Evolutionary conservation across 495 filamentous ascomycete genomes (phyloP).

Genomic region (Patellaria atrata): DNA sequence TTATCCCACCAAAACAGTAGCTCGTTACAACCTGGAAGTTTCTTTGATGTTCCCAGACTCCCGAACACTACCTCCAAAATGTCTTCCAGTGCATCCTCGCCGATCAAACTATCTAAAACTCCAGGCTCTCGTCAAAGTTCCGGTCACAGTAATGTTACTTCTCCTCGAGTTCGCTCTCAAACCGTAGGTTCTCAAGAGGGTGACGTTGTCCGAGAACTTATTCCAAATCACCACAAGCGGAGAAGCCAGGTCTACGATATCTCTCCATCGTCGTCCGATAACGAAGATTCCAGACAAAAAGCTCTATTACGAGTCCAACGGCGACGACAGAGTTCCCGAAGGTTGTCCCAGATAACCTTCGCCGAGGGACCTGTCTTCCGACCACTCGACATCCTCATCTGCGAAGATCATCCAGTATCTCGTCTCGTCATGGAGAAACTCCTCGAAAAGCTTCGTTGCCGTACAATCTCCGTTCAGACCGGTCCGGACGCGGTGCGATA

Average conservation of each 20-base stretch:
- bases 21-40: constrained; percentile 57
- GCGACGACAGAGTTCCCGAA: constrained; percentile 76
- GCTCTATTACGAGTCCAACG: constrained; percentile 87
- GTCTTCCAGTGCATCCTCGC: constrained; percentile 54
- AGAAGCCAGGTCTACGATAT: constrained; percentile 91
- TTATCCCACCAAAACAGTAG: constrained; percentile 63
- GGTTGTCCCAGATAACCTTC: constrained; percentile 77
- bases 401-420: constrained; percentile 97
- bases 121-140: constrained; percentile 30
- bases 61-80: constrained; percentile 45
- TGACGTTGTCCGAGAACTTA: constrained; percentile 57
- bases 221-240: constrained; percentile 68
- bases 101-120: constrained; percentile 55
- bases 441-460: constrained; percentile 84
- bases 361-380: constrained; percentile 75
- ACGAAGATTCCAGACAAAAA: constrained; percentile 82
- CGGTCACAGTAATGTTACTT: constrained; percentile 24
- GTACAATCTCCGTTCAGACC: constrained; percentile 81
- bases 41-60: constrained; percentile 55
- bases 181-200: constrained; percentile 92
- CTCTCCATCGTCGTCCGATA: constrained; percentile 94
- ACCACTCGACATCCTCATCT: constrained; percentile 85
- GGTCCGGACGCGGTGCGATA: constrained; percentile 83
- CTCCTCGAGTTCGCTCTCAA: constrained; percentile 64
- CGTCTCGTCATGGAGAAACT: constrained; percentile 93